Conservation (phyloP, 208 protist genomes). For the Naegleria gruberi region DNA sequence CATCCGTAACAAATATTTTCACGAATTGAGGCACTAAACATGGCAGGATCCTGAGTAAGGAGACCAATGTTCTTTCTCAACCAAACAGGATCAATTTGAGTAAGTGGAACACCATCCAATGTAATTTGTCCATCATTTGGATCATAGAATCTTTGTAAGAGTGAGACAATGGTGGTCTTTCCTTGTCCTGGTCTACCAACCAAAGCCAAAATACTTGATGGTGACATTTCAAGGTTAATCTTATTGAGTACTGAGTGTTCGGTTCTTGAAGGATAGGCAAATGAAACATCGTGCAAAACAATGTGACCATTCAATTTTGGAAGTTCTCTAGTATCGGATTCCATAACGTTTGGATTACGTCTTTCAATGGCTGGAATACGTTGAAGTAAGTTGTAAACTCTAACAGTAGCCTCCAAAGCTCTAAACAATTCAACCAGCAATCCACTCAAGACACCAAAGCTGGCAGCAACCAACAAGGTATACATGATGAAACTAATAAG, state of each 20-base stretch:
- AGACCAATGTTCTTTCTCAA: conserved; percentile 51
- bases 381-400: background rate
- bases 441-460: background rate
- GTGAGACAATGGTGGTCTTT: conserved; percentile 62
- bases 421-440: background rate
- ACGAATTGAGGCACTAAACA: background rate
- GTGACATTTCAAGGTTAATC: background rate
- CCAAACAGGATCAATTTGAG: conserved; percentile 56
- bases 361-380: background rate
- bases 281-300: conserved; percentile 24
- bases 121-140: conserved; percentile 42
- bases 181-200: background rate
- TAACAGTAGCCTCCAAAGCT: background rate
- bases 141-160: conserved; percentile 73
- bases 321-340: background rate
- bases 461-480: background rate
- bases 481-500: conserved; percentile 23
- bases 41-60: background rate
- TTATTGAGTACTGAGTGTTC: background rate
- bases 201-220: background rate
- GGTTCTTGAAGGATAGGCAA: conserved; percentile 12
- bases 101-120: conserved; percentile 55
- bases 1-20: conserved; percentile 20
- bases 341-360: background rate
- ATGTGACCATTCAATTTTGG: conserved; percentile 33